These are phyloP conservation scores for Spiraea crenata DNA, from an alignment of 331 rosid genomes.

Conservation along the genomic window DNA sequence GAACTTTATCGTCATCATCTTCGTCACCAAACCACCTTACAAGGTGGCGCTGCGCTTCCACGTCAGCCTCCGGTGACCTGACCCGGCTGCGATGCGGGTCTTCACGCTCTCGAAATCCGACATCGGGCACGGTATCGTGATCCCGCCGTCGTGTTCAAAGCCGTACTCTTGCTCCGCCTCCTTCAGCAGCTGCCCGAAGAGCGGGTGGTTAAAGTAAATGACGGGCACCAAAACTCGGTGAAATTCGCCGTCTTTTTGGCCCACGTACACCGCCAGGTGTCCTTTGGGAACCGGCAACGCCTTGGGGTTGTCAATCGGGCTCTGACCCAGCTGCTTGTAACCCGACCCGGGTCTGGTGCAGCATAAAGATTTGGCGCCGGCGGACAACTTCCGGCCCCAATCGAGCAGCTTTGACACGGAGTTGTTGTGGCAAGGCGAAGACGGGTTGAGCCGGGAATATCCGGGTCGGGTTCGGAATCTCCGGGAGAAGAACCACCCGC, in stretches of 20 bases:
- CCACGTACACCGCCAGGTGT: slow-evolving; percentile 84
- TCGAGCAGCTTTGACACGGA: slow-evolving; percentile 41
- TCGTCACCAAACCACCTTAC: slow-evolving; percentile 4
- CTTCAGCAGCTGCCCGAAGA: slow-evolving; percentile 63
- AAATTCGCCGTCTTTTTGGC: slow-evolving; percentile 68
- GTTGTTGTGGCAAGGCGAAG: not conserved
- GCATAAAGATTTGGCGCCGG: slow-evolving; percentile 51
- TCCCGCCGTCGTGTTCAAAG: slow-evolving; percentile 72
- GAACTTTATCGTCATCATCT: slow-evolving; percentile 32
- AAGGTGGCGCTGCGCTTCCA: slow-evolving; percentile 39
- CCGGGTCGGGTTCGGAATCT: slow-evolving; percentile 28
- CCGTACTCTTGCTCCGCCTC: slow-evolving; percentile 83
- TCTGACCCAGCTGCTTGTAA: slow-evolving; percentile 41
- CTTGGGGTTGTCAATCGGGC: slow-evolving; percentile 20
- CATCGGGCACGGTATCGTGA: slow-evolving; percentile 79
- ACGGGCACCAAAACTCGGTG: slow-evolving; percentile 84
- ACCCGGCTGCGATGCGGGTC: slow-evolving; percentile 64
- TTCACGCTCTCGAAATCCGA: slow-evolving; percentile 74
- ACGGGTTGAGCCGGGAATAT: slow-evolving; percentile 21
- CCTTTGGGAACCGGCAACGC: slow-evolving; percentile 67
- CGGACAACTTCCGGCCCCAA: slow-evolving; percentile 57
- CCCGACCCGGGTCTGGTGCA: slow-evolving; percentile 29
- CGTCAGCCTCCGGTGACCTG: slow-evolving; percentile 31
- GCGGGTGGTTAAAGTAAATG: slow-evolving; percentile 82
- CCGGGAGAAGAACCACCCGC: slow-evolving; percentile 42